Base-by-base conservation (phyloP, 768 basidiomycete genomes). In the Phallus indusiatus region DNA sequence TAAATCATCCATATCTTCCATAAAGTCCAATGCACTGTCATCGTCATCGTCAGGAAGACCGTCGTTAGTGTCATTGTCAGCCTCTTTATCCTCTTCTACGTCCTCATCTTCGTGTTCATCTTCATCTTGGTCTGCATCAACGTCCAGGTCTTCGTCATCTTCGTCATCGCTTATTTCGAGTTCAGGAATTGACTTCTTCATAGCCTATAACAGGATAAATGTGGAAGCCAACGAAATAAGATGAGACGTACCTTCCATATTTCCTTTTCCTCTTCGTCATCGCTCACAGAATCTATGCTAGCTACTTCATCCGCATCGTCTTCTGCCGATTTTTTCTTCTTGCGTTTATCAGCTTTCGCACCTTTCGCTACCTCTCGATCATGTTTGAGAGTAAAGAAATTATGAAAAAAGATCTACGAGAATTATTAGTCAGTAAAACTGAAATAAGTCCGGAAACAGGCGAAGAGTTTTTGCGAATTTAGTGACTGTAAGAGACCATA, bases 161-260 rank as follows among this genome's bases (percentile, higher is more conserved):
- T 67, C 64, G 63, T 74, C 66, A 57, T 67, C 61, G 36, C 47
- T 82, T 11, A 76, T 82, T 2, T 68, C 68, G 18, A 74, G 76
- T 59, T 75, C 79, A 1, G 89, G 90, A 81, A 94, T 86, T 2
- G 83, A 81, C n/a, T 83, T 81, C 76, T 90, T 83, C 90, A 95
- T 94, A 0, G 82, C 93, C 93, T 96, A 7, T 28, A 7, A 28
- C 28, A 28, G 62, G 18, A 16, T 36, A 34, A 37, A 21, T 47
- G 52, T 20, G 28, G 53, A 11, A 51, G 17, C 20, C 20, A 21
- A 33, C 9, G 53, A 48, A 22, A 18, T 10, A 42, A 47, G 22
- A 20, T 7, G 18, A 16, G 21, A 63, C 74, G 60, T 63, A 93
- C 94, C 85, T 88, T 92, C 94, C 94, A 97, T 17, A 95, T 81